Evolutionary conservation across 192 early-diverging fungal species (phyloP).

Genomic region (Podila epicladia): DNA sequence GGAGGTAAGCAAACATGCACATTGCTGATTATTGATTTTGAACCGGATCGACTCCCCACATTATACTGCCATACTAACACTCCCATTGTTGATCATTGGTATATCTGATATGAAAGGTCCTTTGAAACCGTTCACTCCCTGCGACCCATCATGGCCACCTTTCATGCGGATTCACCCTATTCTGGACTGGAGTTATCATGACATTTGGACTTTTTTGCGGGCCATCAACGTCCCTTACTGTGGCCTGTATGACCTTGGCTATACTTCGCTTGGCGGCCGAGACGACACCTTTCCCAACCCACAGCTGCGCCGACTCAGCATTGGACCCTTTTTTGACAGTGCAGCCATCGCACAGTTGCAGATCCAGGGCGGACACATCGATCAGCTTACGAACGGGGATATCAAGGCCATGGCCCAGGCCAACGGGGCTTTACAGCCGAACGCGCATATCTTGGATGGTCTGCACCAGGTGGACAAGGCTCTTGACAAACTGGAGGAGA

Average conservation of each 20-base stretch:
- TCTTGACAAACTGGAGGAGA: conserved; percentile 39
- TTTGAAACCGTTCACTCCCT: conserved; percentile 70
- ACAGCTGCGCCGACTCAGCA: conserved; percentile 56
- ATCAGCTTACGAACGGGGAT: neutral
- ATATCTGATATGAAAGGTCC: conserved; percentile 1
- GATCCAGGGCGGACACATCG: neutral
- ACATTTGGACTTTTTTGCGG: conserved; percentile 85
- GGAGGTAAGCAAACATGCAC: conserved; percentile 55
- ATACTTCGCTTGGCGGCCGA: conserved; percentile 91
- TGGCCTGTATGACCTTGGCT: conserved; percentile 88
- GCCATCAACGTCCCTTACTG: conserved; percentile 82
- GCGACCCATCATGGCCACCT: conserved; percentile 90
- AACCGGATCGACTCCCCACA: neutral
- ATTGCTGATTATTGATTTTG: neutral
- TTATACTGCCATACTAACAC: neutral
- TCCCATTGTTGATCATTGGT: neutral
- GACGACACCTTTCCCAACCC: conserved; percentile 91
- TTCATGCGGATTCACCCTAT: conserved; percentile 94
- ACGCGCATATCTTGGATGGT: conserved; percentile 23
- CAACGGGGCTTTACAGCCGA: conserved; percentile 26
- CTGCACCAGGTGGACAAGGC: conserved; percentile 52
- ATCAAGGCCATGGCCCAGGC: neutral
- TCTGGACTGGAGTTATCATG: conserved; percentile 87
- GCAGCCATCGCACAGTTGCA: conserved; percentile 39
- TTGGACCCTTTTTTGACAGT: conserved; percentile 38